Evolutionary conservation across 2,329 filamentous ascomycete genomes (phyloP), one percentile per base, ranked within the genome.

Genomic region (Aspergillus sp.): DNA sequence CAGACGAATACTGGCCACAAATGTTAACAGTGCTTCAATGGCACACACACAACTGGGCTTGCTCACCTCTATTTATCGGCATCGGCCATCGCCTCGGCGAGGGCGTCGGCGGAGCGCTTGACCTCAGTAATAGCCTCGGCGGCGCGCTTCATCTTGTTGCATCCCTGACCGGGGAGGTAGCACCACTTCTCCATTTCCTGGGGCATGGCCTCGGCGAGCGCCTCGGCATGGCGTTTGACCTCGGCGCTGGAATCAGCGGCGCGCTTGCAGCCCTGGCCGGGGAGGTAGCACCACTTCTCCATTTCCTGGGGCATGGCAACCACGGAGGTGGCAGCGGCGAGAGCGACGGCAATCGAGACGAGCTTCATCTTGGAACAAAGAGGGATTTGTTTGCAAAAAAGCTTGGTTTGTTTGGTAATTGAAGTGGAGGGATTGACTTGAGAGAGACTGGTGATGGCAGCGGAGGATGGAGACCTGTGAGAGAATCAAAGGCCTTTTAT

Each of bases 101-200:
- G 48, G 20, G 49, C 52, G 31, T 56, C 52, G 28, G 51, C 48
- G 24, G 52, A 48, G 41, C 52, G 53, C 39, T 54, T 54, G 29
- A 54, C 47, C 19, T 72, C 62, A 47, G 78, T 68, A 53, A 81
- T 81, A 4, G 76, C 75, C 49, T 71, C 69, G 29, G 78, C 78
- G 19, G 79, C 78, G 48, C 82, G 77, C 42, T 68, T 68, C 45
- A 78, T 72, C 16, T 75, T 81, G 45, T 78, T 79, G 40, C 60
- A 61, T 17, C 49, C 47, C 34, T 59, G 47, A 13, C 53, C 58
- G 13, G 53, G 49, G 29, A 48, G 45, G 17, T 38, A 39, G 34
- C 57, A 61, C 56, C 55, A 58, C 34, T 49, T 52, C 31, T 45
- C 37, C 26, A 52, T 33, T 30, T 42, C 48, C 27, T 34, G 33